phyloP scores from a whole-genome alignment of 1,284 basidiomycete genomes.

The Marasmius fiardii region DNA sequence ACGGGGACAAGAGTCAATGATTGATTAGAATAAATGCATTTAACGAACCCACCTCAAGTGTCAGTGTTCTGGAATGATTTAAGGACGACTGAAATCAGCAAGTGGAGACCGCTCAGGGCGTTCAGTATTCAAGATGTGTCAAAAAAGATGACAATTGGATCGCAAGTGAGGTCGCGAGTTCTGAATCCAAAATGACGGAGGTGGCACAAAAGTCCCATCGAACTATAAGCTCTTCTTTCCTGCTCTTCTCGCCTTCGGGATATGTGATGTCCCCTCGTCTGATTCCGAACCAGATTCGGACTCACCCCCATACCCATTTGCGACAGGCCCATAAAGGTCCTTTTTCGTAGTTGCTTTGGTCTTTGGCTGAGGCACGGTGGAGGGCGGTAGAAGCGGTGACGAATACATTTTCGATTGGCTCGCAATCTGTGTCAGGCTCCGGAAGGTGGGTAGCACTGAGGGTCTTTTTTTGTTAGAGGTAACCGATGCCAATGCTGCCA shows the following conservation, averaged over 20 bases:
- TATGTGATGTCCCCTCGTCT: slow-evolving; percentile 47
- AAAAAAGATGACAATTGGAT: no score
- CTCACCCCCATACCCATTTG: slow-evolving; percentile 32
- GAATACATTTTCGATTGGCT: slow-evolving; percentile 36
- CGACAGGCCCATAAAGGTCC: slow-evolving; percentile 30
- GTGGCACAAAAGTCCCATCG: not conserved
- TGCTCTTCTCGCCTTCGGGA: slow-evolving; percentile 54
- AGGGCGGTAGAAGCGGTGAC: slow-evolving; percentile 24
- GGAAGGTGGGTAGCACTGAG: slow-evolving; percentile 29
- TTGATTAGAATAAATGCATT: no score
- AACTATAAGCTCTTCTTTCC: slow-evolving; percentile 31
- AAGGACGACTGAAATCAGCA: no score
- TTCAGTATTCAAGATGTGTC: no score
- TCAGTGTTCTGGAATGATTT: no score
- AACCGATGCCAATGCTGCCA: slow-evolving; percentile 21
- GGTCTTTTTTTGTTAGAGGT: slow-evolving; percentile 20
- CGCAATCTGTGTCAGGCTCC: slow-evolving; percentile 51
- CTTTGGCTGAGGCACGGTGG: slow-evolving; percentile 19
- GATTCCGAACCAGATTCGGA: slow-evolving; percentile 37
- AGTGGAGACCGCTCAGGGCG: no score
- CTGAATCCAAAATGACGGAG: no score
- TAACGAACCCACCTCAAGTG: no score
- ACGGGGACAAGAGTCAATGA: no score
- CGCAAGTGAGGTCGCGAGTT: no score
- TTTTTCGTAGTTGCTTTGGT: slow-evolving; percentile 23